Base-by-base conservation (phyloP, 192 early-diverging fungal species). In the Rhizophagus sp. region DNA sequence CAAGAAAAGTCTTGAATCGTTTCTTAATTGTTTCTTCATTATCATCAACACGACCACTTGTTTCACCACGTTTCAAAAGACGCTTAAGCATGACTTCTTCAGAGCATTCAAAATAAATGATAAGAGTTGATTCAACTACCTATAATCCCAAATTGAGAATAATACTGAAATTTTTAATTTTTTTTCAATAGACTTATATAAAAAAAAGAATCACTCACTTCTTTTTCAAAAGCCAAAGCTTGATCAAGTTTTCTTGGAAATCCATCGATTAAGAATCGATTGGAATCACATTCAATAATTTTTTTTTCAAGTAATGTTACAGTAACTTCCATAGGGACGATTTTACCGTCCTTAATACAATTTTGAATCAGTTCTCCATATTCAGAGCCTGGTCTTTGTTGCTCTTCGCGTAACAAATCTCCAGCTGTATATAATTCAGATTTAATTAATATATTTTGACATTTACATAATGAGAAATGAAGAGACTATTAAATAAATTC, bases 21-120 rank as follows among this genome's bases (percentile, higher is more conserved):
- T 99, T 99, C 79, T 89, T 91, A 90, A 99, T 99, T 9, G 93
- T 93, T 80, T 98, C 96, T 50, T 95, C 91, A 81, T 99, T 98
- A 80, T 99, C 98, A 80, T 99, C 98, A 19, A 90, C 84, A 34
- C 98, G 89, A 1, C 98, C 98, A 71, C 92, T 94, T 33, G 94
- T 98, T 82, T 98, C 94, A 11, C 97, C 98, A 79, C 98, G 92
- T 83, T 97, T 95, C 85, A 97, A 81, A 78, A 99, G 85, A 41
- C 98, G 92, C 84, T 90, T 88, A 61, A 97, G 85, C 94, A 99
- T 92, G 71, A 93, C 93, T 50, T 94, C 88, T 85, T 99, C 97
- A 19, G 96, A 93, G 85, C 97, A 98, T 75, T 97, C 96, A 88
- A 97, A 97, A 90, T 94, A 97, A 61, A 99, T 83, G 0, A 96